phyloP scores from a whole-genome alignment of 805 yeast genomes.

The Candida fluviatilis region DNA sequence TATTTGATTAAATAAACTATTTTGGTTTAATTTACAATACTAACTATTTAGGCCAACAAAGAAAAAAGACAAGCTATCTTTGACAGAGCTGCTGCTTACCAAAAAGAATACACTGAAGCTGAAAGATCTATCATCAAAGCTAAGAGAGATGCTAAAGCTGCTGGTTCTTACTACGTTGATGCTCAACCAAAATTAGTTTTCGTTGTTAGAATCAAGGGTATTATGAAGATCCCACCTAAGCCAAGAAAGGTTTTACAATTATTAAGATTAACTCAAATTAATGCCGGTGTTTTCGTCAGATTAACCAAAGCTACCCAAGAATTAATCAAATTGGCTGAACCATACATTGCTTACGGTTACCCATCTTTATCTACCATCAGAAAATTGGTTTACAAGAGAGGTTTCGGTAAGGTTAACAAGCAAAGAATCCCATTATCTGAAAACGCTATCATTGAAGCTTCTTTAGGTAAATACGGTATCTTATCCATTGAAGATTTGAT shows the following conservation, averaged over 20 bases:
- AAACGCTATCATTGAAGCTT: slow-evolving; percentile 82
- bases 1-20: slow-evolving; percentile 14
- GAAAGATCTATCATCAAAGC: slow-evolving; percentile 84
- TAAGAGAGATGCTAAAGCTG: slow-evolving; percentile 90
- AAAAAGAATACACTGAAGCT: slow-evolving; percentile 88
- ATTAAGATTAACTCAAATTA: slow-evolving; percentile 88
- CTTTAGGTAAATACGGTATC: slow-evolving; percentile 90
- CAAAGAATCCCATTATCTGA: slow-evolving; percentile 90
- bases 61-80: slow-evolving; percentile 66
- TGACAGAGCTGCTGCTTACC: slow-evolving; percentile 96
- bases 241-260: slow-evolving; percentile 98
- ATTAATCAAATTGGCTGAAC: slow-evolving; percentile 90
- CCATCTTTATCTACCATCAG: slow-evolving; percentile 89
- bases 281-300: slow-evolving; percentile 92
- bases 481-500: slow-evolving; percentile 88
- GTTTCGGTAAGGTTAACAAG: slow-evolving; percentile 94
- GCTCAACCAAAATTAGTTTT: slow-evolving; percentile 94
- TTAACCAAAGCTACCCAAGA: slow-evolving; percentile 94
- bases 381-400: slow-evolving; percentile 95
- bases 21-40: slow-evolving; percentile 15
- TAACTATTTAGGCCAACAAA: slow-evolving; percentile 39
- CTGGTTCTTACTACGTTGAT: slow-evolving; percentile 90
- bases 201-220: slow-evolving; percentile 99
- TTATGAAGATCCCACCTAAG: slow-evolving; percentile 97
- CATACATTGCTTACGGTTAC: slow-evolving; percentile 97